Evolutionary conservation across 495 filamentous ascomycete species (phyloP).

Genomic region (Xylaria sp.): DNA sequence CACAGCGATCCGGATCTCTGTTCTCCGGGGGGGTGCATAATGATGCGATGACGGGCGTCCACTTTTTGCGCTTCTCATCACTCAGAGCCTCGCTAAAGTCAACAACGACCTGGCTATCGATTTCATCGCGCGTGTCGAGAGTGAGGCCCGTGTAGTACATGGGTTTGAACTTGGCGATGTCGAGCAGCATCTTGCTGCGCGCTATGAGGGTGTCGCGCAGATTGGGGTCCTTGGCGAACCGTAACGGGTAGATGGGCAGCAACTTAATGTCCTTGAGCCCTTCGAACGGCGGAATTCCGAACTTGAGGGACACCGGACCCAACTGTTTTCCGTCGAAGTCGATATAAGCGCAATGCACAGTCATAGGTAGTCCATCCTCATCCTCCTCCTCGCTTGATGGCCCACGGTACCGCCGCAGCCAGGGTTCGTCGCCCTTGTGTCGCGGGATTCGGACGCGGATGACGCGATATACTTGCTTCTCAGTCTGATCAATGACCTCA

Average conservation of each 20-base stretch:
- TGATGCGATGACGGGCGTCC: constrained; percentile 27
- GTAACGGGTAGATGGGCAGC: constrained; percentile 39
- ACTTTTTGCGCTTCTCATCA: constrained; percentile 1
- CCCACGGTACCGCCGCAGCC: constrained; percentile 22
- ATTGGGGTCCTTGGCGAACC: constrained; percentile 31
- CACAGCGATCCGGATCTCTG: constrained; percentile 12
- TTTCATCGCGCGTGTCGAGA: constrained; percentile 42
- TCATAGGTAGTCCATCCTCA: constrained; percentile 25
- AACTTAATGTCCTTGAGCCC: neutral
- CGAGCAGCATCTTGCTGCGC: constrained; percentile 34
- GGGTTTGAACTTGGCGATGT: constrained; percentile 28
- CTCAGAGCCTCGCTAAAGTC: constrained; percentile 50
- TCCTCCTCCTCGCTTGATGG: neutral
- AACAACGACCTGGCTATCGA: constrained; percentile 54
- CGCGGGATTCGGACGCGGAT: constrained; percentile 33
- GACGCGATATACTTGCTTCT: constrained; percentile 41
- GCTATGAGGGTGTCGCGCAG: constrained; percentile 38
- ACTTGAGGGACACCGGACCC: constrained; percentile 42
- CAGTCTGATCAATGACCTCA: constrained; percentile 36
- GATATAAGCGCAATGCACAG: constrained; percentile 45
- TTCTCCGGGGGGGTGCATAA: neutral
- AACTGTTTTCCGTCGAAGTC: constrained; percentile 51
- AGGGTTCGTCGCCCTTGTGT: constrained; percentile 31
- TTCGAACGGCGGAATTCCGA: constrained; percentile 21
- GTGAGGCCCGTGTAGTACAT: constrained; percentile 48